Evolutionary conservation across 352 stramenopile genomes (phyloP).

Genomic region (Globisporangium yorkense): DNA sequence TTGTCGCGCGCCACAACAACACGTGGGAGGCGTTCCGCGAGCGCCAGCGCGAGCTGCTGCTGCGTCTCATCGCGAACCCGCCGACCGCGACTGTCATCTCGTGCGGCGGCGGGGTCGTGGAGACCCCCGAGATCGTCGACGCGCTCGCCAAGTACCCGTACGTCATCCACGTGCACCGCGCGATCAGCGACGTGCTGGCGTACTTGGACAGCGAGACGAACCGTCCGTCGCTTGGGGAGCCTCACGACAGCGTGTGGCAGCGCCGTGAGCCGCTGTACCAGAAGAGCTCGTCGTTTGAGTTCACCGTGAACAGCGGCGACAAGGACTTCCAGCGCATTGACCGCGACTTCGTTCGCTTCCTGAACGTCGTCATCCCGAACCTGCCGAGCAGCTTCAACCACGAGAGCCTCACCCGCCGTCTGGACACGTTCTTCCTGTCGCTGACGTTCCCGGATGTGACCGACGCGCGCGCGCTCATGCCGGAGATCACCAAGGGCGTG

Average conservation of each 20-base stretch:
- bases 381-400: constrained; percentile 47
- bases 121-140: constrained; percentile 56
- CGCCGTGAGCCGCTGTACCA: constrained; percentile 53
- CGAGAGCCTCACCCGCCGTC: constrained; percentile 24
- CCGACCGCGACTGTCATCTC: constrained; percentile 69
- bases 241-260: constrained; percentile 51
- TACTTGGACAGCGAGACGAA: constrained; percentile 47
- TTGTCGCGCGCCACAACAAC: constrained; percentile 52
- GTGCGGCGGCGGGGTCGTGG: constrained; percentile 80
- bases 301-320: constrained; percentile 54
- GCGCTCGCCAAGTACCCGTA: constrained; percentile 59
- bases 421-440: constrained; percentile 77
- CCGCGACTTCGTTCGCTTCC: constrained; percentile 68
- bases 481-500: constrained; percentile 69
- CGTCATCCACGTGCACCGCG: constrained; percentile 65
- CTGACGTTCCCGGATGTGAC: constrained; percentile 64
- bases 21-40: constrained; percentile 77
- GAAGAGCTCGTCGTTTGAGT: constrained; percentile 48
- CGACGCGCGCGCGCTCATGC: constrained; percentile 37
- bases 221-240: constrained; percentile 55
- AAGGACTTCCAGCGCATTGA: constrained; percentile 48
- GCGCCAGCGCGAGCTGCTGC: constrained; percentile 50
- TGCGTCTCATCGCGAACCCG: constrained; percentile 51
- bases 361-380: constrained; percentile 46
- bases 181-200: constrained; percentile 62